Percentiles rank a stretch among this genome's conserved stretches.
Evolutionary conservation across 768 basidiomycete genomes (phyloP).

Genomic region (Lentinula boryana): DNA sequence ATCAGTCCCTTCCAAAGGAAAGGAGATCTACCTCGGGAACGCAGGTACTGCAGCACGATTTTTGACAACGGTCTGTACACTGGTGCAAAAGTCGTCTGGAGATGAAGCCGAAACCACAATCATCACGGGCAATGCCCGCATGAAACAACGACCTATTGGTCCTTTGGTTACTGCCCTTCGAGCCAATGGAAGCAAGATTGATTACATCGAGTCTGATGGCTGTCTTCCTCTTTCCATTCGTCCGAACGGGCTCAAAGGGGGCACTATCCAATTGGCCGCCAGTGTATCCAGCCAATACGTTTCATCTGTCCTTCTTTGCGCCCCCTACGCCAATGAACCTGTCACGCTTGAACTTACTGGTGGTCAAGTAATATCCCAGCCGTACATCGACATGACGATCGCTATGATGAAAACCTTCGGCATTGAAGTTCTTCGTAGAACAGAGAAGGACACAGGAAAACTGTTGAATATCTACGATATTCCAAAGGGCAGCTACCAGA

Average conservation of each 20-base stretch:
- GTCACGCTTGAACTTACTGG: slow-evolving; percentile 88
- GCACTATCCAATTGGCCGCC: slow-evolving; percentile 81
- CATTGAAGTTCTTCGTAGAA: slow-evolving; percentile 62
- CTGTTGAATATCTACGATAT: slow-evolving; percentile 81
- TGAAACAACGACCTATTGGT: slow-evolving; percentile 98
- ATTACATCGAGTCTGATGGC: slow-evolving; percentile 73
- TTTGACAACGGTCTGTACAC: slow-evolving; percentile 92
- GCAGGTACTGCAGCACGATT: slow-evolving; percentile 98
- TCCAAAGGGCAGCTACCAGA: slow-evolving; percentile 70
- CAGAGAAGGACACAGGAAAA: slow-evolving; percentile 53
- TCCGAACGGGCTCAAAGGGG: slow-evolving; percentile 78
- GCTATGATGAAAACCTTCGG: slow-evolving; percentile 97
- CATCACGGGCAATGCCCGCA: slow-evolving; percentile 96
- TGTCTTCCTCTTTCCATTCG: slow-evolving; percentile 87
- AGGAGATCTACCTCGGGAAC: slow-evolving; percentile 92
- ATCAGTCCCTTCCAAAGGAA: slow-evolving; percentile 68
- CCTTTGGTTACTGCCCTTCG: slow-evolving; percentile 88
- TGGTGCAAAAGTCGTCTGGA: slow-evolving; percentile 48
- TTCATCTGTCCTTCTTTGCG: slow-evolving; percentile 92
- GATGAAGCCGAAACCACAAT: slow-evolving; percentile 50
- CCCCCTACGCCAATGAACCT: slow-evolving; percentile 84
- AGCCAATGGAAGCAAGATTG: slow-evolving; percentile 73
- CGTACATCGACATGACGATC: slow-evolving; percentile 99
- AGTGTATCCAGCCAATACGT: slow-evolving; percentile 98
- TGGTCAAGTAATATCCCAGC: slow-evolving; percentile 95